These are phyloP conservation scores for Dichotomocladium elegans DNA, from an alignment of 371 early-diverging fungal genomes.

Conservation along the genomic window DNA sequence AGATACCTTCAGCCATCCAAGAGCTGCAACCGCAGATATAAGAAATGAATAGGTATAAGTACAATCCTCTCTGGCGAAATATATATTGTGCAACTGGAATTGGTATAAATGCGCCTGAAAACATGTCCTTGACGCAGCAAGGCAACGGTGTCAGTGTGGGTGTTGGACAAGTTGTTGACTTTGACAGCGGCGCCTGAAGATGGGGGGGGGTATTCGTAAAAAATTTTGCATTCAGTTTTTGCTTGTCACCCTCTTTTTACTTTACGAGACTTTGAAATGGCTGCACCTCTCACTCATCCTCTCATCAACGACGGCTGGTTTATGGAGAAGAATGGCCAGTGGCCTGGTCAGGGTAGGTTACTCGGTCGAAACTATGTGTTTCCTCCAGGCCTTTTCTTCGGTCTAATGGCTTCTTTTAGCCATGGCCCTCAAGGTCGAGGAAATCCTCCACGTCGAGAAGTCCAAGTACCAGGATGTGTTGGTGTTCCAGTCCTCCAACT, in stretches of 20 bases:
- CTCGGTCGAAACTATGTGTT: too few relatives aligned
- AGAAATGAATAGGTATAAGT: too few relatives aligned
- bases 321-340: conserved; percentile 86
- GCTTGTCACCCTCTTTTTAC: conserved; percentile 5
- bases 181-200: neutral
- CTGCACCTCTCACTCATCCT: conserved; percentile 72
- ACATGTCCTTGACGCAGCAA: neutral
- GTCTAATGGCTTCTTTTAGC: conserved; percentile 49
- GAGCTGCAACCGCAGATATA: too few relatives aligned
- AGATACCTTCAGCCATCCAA: too few relatives aligned
- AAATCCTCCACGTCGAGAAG: conserved; percentile 91
- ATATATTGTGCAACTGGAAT: too few relatives aligned
- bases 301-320: conserved; percentile 95
- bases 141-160: neutral
- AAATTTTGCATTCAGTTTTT: neutral
- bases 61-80: too few relatives aligned
- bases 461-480: conserved; percentile 94
- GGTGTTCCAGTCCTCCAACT: conserved; percentile 90
- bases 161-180: too few relatives aligned
- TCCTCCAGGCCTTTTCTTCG: too few relatives aligned
- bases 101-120: too few relatives aligned
- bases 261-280: conserved; percentile 22
- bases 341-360: conserved; percentile 92
- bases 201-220: neutral
- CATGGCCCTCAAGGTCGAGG: conserved; percentile 90